Base-by-base conservation (phyloP, 208 protist genomes). In the Trypanosoma rangeli region DNA sequence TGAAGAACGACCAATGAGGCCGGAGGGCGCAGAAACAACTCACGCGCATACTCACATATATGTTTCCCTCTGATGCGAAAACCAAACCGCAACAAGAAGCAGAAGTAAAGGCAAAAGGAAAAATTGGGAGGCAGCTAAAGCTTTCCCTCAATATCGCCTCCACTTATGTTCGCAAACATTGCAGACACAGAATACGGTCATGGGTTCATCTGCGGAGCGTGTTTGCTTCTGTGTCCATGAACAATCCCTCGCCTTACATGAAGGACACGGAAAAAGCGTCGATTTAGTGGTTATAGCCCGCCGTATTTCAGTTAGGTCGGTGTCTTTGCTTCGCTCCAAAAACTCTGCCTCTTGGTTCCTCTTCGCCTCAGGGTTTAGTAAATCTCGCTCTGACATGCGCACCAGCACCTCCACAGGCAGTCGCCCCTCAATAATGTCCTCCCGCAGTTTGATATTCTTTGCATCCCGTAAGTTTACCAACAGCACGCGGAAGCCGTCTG, bases 181-280 rank as follows among this genome's bases (percentile, higher is more conserved):
- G 78, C 98, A 99, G 24, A 81, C 82, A 66, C 97, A 98, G 71
- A 99, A 99, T 1, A 94, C 90, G 16, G 98, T 99, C 93, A 98
- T 98, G 18, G 98, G 98, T 80, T 99, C 98, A 93, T 99, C 98
- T 1, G 87, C 98, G 7, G 94, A 98, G 58, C 98, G 92, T 13
- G 95, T 99, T 78, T 99, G 98, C 80, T 97, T 85, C 75, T 99
- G 91, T 55, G 82, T 85, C 85, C 90, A 99, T 54, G 86, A 94
- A 37, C 96, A 98, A 54, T 92, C 76, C 12, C 77, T 70, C 37
- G 88, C 67, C 9, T 84, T 83, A 69, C 98, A 99, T 37, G 80
- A 76, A 10, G 86, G 84, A 64, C 94, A 98, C 18, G 68, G 68
- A 79, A 96, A 98, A 48, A 98, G 76, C 26, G 76, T 91, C 18